Conservation (phyloP, 2,329 filamentous ascomycete species). For the Pochonia chlamydosporia region DNA sequence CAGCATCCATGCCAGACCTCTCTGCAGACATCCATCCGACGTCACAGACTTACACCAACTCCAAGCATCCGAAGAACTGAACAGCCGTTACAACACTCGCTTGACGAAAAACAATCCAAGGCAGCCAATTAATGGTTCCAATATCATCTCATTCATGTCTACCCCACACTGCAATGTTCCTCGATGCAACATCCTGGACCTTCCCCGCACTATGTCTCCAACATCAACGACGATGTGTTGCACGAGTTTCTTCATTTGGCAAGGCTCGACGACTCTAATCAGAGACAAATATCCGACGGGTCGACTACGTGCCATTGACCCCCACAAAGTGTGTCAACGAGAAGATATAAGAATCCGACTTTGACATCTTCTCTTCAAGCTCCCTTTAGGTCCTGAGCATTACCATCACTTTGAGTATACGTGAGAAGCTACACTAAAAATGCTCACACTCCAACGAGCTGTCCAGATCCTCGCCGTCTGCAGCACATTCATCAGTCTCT, state of each 20-base stretch:
- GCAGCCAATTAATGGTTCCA: constrained; percentile 16
- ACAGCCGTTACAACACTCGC: no score
- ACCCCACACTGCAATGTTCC: no score
- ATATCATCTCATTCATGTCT: background rate
- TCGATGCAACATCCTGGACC: background rate
- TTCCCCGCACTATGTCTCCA: background rate
- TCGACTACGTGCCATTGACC: background rate
- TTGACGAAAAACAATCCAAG: no score
- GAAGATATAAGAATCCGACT: background rate
- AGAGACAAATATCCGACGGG: background rate
- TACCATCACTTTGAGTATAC: no score
- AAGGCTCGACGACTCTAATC: background rate
- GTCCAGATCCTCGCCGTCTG: background rate
- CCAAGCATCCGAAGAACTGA: no score
- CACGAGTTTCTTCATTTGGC: background rate
- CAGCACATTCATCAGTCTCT: background rate
- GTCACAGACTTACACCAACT: no score
- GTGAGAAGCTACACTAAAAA: background rate
- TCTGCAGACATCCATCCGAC: no score
- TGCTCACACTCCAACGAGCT: background rate
- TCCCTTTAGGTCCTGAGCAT: no score
- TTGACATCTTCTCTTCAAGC: no score
- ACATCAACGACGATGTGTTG: background rate
- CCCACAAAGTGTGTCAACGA: background rate
- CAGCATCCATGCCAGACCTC: no score